Percentiles rank a stretch among this genome's conserved stretches.
These are phyloP conservation scores for Ganoderma meredithae DNA, from an alignment of 1,284 basidiomycete species.

Conservation along the genomic window DNA sequence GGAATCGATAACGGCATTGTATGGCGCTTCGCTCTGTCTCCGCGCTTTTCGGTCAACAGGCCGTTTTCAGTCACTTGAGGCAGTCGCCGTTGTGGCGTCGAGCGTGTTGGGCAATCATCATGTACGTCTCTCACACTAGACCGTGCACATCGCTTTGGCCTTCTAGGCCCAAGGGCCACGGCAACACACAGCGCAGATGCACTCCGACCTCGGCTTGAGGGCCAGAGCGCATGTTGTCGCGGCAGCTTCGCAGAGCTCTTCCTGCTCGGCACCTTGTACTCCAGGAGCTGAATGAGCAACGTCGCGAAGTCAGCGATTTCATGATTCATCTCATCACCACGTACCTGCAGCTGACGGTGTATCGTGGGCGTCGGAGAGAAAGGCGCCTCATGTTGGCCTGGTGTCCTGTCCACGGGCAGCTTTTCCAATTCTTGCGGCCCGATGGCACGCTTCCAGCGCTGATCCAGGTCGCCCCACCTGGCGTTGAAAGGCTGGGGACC, in stretches of 20 bases:
- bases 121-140: not conserved
- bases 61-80: not conserved
- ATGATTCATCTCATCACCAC: not conserved
- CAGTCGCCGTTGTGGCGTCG: slow-evolving; percentile 10
- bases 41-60: not conserved
- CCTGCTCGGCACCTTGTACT: not conserved
- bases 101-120: not conserved
- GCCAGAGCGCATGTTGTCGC: not conserved
- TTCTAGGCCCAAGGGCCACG: not conserved
- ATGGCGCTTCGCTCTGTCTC: not conserved
- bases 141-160: not conserved
- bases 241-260: not conserved
- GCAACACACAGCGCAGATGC: not conserved
- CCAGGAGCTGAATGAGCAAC: not conserved
- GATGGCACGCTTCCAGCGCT: not conserved
- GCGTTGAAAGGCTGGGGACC: not conserved
- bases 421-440: not conserved
- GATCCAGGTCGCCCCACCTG: not conserved
- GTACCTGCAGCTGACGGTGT: not conserved
- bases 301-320: slow-evolving; percentile 1
- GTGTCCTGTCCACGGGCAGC: not conserved
- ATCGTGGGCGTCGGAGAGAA: not conserved
- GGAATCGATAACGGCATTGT: slow-evolving; percentile 2
- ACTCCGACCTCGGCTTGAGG: not conserved
- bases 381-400: not conserved